Evolutionary conservation across 2,329 filamentous ascomycete genomes (phyloP).

Genomic region (Hyphodiscus sp.): DNA sequence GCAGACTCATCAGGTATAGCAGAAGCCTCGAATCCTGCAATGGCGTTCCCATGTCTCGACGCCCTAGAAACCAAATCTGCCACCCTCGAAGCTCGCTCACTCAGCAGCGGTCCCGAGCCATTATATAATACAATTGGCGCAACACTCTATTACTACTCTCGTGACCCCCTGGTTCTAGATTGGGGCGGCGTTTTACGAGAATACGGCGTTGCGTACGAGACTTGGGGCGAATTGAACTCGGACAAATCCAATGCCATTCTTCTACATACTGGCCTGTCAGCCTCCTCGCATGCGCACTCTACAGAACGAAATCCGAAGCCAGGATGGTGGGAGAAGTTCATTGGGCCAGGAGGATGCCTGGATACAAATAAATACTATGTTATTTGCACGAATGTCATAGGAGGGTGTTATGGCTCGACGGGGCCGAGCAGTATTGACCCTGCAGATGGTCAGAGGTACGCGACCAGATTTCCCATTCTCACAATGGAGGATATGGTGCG

Average conservation of each 20-base stretch:
- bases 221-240: constrained; percentile 76
- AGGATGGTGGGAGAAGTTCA: constrained; percentile 99
- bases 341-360: constrained; percentile 76
- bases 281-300: constrained; percentile 94
- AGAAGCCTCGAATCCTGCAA: constrained; percentile 68
- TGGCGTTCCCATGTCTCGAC: constrained; percentile 87
- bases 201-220: constrained; percentile 88
- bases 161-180: constrained; percentile 73
- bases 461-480: constrained; percentile 89
- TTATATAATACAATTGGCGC: constrained; percentile 79
- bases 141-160: constrained; percentile 71
- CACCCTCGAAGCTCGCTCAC: constrained; percentile 59
- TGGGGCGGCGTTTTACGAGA: constrained; percentile 90
- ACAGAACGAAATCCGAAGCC: constrained; percentile 80
- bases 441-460: constrained; percentile 79
- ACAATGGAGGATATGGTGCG: constrained; percentile 98
- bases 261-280: constrained; percentile 87
- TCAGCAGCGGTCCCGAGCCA: constrained; percentile 78
- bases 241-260: constrained; percentile 85
- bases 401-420: constrained; percentile 92
- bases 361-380: constrained; percentile 90
- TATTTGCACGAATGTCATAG: constrained; percentile 94
- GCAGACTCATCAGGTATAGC: constrained; percentile 14
- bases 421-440: constrained; percentile 83
- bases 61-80: constrained; percentile 74